These are phyloP conservation scores for Nicotiana paniculata DNA, from an alignment of 257 asterid species.

Conservation along the genomic window DNA sequence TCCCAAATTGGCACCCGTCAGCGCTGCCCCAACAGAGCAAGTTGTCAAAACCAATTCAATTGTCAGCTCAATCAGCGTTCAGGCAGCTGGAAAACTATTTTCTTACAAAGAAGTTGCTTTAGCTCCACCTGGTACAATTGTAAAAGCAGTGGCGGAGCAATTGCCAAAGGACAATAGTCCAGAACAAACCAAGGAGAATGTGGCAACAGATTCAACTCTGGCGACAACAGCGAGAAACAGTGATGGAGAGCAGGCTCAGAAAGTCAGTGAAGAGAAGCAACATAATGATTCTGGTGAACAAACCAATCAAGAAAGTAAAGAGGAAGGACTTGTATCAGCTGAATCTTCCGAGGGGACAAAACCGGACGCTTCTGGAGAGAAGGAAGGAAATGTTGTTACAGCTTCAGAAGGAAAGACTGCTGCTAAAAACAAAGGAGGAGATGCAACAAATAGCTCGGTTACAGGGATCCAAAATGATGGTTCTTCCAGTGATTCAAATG, in stretches of 20 bases:
- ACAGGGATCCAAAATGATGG: conserved; percentile 21
- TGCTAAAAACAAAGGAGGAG: conserved; percentile 23
- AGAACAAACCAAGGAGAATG: conserved; percentile 32
- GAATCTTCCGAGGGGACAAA: conserved; percentile 19
- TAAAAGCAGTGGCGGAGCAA: conserved; percentile 60
- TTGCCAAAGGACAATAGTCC: conserved; percentile 29
- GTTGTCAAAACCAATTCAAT: conserved; percentile 36
- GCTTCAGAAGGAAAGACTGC: conserved; percentile 19
- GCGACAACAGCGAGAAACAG: conserved; percentile 1
- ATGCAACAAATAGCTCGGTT: conserved; percentile 8
- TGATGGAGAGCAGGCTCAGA: conserved; percentile 23
- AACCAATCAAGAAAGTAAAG: conserved; percentile 13
- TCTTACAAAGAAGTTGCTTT: conserved; percentile 90
- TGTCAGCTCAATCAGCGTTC: conserved; percentile 55
- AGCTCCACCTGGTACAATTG: conserved; percentile 86
- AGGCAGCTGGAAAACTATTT: conserved; percentile 65
- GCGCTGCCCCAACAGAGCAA: conserved; percentile 50
- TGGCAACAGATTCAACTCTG: conserved; percentile 11
- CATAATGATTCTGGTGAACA: conserved; percentile 19
- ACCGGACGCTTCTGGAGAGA: conserved; percentile 25
- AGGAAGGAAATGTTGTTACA: conserved; percentile 14
- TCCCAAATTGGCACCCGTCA: conserved; percentile 49
- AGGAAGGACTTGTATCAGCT: neutral
- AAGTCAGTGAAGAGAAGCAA: conserved; percentile 25
- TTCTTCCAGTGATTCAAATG: conserved; percentile 19